Conservation (phyloP, 768 basidiomycete species). For the Coprinopsis sp. region DNA sequence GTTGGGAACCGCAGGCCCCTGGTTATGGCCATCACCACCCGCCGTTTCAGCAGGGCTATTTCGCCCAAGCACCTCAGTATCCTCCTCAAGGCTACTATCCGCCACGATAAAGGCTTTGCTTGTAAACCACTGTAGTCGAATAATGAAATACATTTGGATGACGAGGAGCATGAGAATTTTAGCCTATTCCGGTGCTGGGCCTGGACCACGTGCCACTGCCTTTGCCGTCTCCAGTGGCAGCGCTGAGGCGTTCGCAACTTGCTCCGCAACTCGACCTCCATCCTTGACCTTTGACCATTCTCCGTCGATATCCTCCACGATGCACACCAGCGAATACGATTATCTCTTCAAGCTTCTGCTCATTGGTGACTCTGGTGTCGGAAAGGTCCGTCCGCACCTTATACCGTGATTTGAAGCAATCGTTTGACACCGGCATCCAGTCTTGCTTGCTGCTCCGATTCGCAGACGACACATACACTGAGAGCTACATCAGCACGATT, state of each 20-base stretch:
- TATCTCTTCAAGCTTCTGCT: slow-evolving; percentile 95
- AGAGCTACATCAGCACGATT: slow-evolving; percentile 96
- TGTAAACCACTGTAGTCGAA: too few relatives aligned
- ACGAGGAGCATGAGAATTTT: slow-evolving; percentile 1
- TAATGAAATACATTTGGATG: background rate
- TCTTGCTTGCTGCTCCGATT: slow-evolving; percentile 90
- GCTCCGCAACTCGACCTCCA: slow-evolving; percentile 20
- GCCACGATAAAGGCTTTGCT: background rate
- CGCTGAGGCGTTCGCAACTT: slow-evolving; percentile 37
- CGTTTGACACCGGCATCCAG: slow-evolving; percentile 37
- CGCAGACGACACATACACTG: slow-evolving; percentile 96
- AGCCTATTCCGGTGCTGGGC: background rate
- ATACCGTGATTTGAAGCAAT: slow-evolving; percentile 8
- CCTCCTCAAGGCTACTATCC: slow-evolving; percentile 5
- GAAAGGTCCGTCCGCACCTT: slow-evolving; percentile 56
- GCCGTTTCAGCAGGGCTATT: slow-evolving; percentile 6
- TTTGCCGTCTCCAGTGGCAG: too few relatives aligned
- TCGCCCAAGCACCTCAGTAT: slow-evolving; percentile 4
- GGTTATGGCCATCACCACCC: slow-evolving; percentile 5
- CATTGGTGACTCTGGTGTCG: slow-evolving; percentile 94
- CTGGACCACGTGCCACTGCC: slow-evolving; percentile 29
- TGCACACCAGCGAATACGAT: slow-evolving; percentile 94
- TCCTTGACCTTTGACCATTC: slow-evolving; percentile 20
- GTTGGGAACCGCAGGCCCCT: slow-evolving; percentile 21
- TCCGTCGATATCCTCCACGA: slow-evolving; percentile 32